These are phyloP conservation scores for Carex parvula DNA, from an alignment of 176 grass and related monocot species.

Conservation along the genomic window DNA sequence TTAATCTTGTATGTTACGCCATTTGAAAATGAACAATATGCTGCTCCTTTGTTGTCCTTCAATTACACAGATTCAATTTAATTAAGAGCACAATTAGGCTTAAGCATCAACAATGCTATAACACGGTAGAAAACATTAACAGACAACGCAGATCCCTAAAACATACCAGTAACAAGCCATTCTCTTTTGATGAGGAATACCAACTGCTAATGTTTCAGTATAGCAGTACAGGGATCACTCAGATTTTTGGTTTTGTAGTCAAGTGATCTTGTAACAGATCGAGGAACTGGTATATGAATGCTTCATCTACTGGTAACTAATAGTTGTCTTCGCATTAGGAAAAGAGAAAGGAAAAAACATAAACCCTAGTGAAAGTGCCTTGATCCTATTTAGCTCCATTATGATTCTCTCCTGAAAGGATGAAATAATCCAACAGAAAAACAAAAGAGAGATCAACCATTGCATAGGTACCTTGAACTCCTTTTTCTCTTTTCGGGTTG, in stretches of 20 bases:
- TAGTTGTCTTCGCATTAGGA: neutral
- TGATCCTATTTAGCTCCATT: neutral
- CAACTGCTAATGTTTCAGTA: neutral
- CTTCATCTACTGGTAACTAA: neutral
- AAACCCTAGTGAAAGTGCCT: neutral
- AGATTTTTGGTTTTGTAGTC: neutral
- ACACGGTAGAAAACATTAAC: neutral
- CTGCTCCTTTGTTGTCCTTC: neutral
- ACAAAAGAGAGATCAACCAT: neutral
- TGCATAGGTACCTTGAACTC: constrained; percentile 72
- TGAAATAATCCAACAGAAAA: neutral
- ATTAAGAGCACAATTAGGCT: neutral
- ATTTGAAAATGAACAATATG: neutral
- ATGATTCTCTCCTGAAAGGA: neutral
- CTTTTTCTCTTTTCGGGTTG: constrained; percentile 90
- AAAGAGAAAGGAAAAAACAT: neutral
- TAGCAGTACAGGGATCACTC: neutral
- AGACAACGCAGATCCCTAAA: neutral
- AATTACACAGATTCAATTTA: neutral
- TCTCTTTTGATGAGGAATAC: neutral
- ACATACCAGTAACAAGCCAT: neutral
- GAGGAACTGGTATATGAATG: neutral
- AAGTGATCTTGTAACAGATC: neutral
- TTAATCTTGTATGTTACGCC: neutral
- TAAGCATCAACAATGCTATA: neutral